Evolutionary conservation across 371 early-diverging fungal species (phyloP).

Genomic region (Mucor lusitanicus): DNA sequence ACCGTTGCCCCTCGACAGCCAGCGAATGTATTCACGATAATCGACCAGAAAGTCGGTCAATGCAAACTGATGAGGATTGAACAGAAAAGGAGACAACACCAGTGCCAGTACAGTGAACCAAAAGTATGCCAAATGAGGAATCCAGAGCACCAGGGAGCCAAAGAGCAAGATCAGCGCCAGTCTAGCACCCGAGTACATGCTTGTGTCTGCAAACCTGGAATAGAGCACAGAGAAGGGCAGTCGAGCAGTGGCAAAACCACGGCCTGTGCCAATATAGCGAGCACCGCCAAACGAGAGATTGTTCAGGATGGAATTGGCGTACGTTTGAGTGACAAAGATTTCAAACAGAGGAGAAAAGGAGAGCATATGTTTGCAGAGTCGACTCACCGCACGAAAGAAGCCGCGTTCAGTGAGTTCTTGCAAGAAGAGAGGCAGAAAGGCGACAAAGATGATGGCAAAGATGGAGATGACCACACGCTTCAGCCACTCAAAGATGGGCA

Average conservation of each 20-base stretch:
- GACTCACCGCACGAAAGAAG: conserved; percentile 65
- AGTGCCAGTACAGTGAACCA: conserved; percentile 81
- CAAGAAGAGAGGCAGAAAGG: conserved; percentile 83
- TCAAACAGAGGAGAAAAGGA: conserved; percentile 88
- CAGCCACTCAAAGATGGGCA: conserved; percentile 79
- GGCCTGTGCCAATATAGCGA: conserved; percentile 84
- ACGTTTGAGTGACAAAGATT: conserved; percentile 86
- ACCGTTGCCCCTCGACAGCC: conserved; percentile 80
- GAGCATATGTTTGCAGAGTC: conserved; percentile 81
- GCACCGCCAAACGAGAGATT: conserved; percentile 85
- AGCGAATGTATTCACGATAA: conserved; percentile 76
- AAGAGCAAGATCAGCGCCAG: conserved; percentile 68
- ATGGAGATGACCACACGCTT: conserved; percentile 78
- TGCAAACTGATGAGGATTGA: conserved; percentile 84
- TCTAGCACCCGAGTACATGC: conserved; percentile 77
- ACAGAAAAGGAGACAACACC: conserved; percentile 76
- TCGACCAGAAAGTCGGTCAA: conserved; percentile 76
- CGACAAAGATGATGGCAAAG: conserved; percentile 73
- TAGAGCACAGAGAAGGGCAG: conserved; percentile 74
- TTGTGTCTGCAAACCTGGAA: conserved; percentile 78
- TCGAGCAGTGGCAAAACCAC: conserved; percentile 87
- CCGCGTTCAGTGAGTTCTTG: conserved; percentile 88
- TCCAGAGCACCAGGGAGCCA: conserved; percentile 69
- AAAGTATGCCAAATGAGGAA: conserved; percentile 77
- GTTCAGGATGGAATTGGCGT: conserved; percentile 75